Evolutionary conservation across 2,329 filamentous ascomycete species (phyloP).

Genomic region (Cercospora berteroae): DNA sequence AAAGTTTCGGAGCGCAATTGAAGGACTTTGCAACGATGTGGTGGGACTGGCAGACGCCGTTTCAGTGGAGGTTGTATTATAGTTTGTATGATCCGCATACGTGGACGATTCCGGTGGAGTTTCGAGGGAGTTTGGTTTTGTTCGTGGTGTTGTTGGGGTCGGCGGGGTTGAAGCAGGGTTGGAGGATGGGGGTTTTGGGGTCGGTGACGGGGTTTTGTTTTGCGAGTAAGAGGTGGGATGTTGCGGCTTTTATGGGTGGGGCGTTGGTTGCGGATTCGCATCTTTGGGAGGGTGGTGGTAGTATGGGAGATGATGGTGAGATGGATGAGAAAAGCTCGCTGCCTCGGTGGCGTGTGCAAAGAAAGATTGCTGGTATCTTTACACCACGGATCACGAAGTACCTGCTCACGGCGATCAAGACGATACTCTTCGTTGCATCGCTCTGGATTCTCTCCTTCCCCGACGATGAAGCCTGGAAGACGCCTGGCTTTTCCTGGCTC

Average conservation of each 20-base stretch:
- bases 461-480: conserved; percentile 14
- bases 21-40: conserved; percentile 10
- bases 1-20: neutral
- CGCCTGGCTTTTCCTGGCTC: conserved; percentile 15
- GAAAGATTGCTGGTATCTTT: neutral
- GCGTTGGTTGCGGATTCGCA: conserved; percentile 18
- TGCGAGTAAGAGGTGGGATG: conserved; percentile 15
- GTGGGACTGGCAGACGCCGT: conserved; percentile 15
- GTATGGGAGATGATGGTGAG: neutral
- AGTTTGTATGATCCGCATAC: conserved; percentile 18
- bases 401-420: neutral
- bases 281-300: neutral
- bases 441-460: conserved; percentile 19
- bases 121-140: conserved; percentile 16
- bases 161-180: conserved; percentile 10
- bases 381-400: neutral
- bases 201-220: conserved; percentile 12
- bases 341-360: neutral
- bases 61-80: conserved; percentile 11
- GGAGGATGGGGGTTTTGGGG: conserved; percentile 4
- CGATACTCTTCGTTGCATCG: neutral
- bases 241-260: conserved; percentile 17
- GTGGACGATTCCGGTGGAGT: conserved; percentile 20
- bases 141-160: conserved; percentile 18
- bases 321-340: neutral